phyloP scores from a whole-genome alignment of 2,329 filamentous ascomycete species.

The Rachicladosporium sp. region DNA sequence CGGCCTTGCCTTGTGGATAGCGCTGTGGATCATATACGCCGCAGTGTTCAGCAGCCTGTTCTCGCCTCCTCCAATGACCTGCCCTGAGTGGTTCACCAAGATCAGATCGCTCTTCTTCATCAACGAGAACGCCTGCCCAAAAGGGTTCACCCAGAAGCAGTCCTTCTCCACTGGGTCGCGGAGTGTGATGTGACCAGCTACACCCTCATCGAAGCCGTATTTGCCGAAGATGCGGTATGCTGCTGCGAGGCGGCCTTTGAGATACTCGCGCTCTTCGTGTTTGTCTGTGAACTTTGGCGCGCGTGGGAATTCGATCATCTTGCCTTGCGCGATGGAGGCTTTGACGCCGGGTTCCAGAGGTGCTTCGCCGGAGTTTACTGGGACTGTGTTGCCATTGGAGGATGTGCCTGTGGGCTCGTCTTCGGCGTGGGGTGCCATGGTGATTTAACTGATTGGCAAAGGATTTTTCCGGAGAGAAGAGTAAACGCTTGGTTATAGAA shows the following conservation, averaged over 20 bases:
- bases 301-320: conserved; percentile 18
- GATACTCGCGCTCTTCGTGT: conserved; percentile 28
- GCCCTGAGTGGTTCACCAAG: conserved; percentile 30
- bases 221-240: conserved; percentile 34
- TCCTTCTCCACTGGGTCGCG: conserved; percentile 25
- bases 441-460: neutral
- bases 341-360: conserved; percentile 22
- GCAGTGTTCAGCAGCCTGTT: conserved; percentile 31
- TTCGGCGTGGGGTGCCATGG: conserved; percentile 24
- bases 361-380: conserved; percentile 18
- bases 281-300: conserved; percentile 24
- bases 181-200: conserved; percentile 31
- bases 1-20: conserved; percentile 29
- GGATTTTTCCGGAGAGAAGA: too few species aligned
- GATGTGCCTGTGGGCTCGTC: conserved; percentile 9
- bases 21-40: conserved; percentile 35
- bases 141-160: conserved; percentile 30
- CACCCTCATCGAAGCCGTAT: conserved; percentile 29
- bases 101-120: conserved; percentile 37
- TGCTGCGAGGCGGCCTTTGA: conserved; percentile 32
- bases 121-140: conserved; percentile 29
- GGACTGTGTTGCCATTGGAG: conserved; percentile 15
- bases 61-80: conserved; percentile 30
- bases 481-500: too few species aligned
- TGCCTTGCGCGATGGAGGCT: conserved; percentile 19